Percentiles rank a stretch among this genome's conserved stretches.
These are phyloP conservation scores for Solanum arcanum DNA, from an alignment of 257 asterid genomes.

Conservation along the genomic window DNA sequence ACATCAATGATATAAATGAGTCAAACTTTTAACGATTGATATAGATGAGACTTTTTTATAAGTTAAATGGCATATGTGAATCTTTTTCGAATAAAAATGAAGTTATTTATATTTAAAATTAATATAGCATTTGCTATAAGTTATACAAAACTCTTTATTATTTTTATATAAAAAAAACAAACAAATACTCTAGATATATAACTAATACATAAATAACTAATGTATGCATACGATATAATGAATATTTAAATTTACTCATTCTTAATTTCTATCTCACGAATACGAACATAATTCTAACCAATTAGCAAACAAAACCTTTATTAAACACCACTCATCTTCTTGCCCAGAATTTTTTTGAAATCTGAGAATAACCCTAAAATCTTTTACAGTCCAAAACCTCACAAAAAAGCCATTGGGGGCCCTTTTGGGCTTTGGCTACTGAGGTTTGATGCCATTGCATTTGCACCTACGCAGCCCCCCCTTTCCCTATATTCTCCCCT, in stretches of 20 bases:
- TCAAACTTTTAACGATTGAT: no score
- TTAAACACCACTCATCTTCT: background rate
- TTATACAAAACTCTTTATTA: background rate
- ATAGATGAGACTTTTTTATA: no score
- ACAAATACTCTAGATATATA: no score
- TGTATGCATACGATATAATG: no score
- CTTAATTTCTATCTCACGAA: background rate
- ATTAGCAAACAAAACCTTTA: background rate
- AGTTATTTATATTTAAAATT: no score
- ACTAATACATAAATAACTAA: no score
- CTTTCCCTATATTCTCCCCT: background rate
- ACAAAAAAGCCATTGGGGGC: background rate
- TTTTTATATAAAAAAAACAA: no score
- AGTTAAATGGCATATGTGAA: background rate
- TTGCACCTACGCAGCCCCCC: background rate
- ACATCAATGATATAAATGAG: no score
- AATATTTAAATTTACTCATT: no score
- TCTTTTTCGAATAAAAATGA: no score
- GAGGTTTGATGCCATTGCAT: background rate
- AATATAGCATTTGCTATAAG: background rate
- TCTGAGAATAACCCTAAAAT: background rate
- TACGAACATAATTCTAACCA: no score
- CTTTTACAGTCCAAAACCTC: background rate
- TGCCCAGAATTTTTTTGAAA: background rate
- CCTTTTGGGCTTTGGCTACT: background rate